Evolutionary conservation across 805 yeast genomes (phyloP).

Genomic region (Scheffersomyces spartinae): DNA sequence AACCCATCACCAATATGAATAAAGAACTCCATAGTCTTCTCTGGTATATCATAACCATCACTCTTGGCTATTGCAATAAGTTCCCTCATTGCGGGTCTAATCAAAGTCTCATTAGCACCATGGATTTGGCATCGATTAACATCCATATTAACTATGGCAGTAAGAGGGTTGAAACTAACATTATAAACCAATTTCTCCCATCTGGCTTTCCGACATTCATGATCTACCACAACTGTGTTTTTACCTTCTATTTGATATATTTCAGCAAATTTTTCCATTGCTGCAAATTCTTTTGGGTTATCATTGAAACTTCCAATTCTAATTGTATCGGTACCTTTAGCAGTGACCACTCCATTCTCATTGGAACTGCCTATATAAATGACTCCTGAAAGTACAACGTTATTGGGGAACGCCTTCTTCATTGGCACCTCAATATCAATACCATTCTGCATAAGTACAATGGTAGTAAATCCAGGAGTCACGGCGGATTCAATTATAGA

Average conservation of each 20-base stretch:
- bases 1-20: constrained; percentile 36
- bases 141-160: constrained; percentile 23
- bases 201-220: constrained; percentile 18
- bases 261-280: constrained; percentile 14
- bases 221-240: constrained; percentile 16
- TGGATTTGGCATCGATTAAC: constrained; percentile 24
- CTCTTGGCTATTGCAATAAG: constrained; percentile 54
- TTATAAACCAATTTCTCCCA: constrained; percentile 31
- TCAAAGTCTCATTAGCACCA: constrained; percentile 16
- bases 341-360: constrained; percentile 8
- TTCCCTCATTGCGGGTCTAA: constrained; percentile 57
- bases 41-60: constrained; percentile 48
- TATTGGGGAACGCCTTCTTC: constrained; percentile 18
- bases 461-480: constrained; percentile 21
- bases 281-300: constrained; percentile 5
- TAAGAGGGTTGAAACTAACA: constrained; percentile 21
- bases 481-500: constrained; percentile 26
- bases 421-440: constrained; percentile 12
- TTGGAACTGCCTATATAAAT: constrained; percentile 24
- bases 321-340: constrained; percentile 12
- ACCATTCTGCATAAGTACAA: constrained; percentile 30
- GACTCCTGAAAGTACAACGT: constrained; percentile 25
- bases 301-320: constrained; percentile 12
- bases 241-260: constrained; percentile 11
- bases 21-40: constrained; percentile 35